A percentile compares a stretch with the other conserved stretches of the same genome.
Conservation (phyloP, 2,329 filamentous ascomycete genomes). For the Pestalotiopsis fici region DNA sequence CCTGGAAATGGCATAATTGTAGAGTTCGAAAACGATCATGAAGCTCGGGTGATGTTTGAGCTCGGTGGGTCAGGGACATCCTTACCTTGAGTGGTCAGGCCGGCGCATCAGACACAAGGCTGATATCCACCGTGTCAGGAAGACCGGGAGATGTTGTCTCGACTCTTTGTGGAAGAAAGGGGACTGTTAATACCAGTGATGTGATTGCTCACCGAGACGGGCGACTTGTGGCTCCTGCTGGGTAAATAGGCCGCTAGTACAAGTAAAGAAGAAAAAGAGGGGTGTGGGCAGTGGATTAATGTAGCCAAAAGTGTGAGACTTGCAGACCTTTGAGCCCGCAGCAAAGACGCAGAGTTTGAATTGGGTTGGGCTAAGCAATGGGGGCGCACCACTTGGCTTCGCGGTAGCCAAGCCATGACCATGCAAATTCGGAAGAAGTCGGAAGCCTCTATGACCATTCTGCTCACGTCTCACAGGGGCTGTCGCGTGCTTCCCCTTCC, state of each 20-base stretch:
- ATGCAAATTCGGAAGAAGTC: constrained; percentile 4
- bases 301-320: not conserved
- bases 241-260: not conserved
- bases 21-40: constrained; percentile 2
- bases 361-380: constrained; percentile 1
- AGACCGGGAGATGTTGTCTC: constrained; percentile 5
- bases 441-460: not conserved
- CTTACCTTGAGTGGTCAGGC: not conserved
- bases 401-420: not conserved
- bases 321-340: not conserved
- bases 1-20: not conserved
- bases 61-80: constrained; percentile 2
- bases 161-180: not conserved
- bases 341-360: not conserved
- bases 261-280: not conserved
- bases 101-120: constrained; percentile 1
- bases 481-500: constrained; percentile 6
- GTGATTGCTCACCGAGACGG: not conserved
- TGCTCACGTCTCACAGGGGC: not conserved
- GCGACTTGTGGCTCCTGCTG: not conserved
- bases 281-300: not conserved
- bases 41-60: constrained; percentile 9
- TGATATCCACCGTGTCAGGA: constrained; percentile 4
- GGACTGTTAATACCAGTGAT: not conserved
- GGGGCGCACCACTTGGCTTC: not conserved